Evolutionary conservation across 108 stramenopile species (phyloP), one percentile per base, ranked within the genome.

Genomic region (Cyclostephanos tholiformis): DNA sequence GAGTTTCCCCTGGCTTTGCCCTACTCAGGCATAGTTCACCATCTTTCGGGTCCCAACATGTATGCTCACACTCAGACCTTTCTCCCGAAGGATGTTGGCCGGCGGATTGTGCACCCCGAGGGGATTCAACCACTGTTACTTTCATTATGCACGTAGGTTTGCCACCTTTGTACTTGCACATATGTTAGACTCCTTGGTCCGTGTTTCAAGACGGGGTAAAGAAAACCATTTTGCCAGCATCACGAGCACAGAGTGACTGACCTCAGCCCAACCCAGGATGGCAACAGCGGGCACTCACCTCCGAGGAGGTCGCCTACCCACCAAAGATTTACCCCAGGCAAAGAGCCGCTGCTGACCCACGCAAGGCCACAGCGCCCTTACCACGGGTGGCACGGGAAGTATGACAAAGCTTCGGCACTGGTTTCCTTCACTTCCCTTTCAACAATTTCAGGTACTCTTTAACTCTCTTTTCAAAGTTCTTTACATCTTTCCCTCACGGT

Each of bases 381-480:
- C 86, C 83, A 73, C 77, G 79, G 83, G 84, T 79, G 65, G 74
- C 82, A 57, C 22, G 62, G 67, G 83, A 89, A 87, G 71, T 84
- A 86, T 85, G 77, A 84, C 66, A 59, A 23, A 57, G 50, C 72
- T 29, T 63, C 62, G 64, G 81, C 90, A 91, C 92, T 93, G 90
- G 88, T 90, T 88, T 88, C 92, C 88, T 90, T 91, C 91, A 86
- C 87, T 94, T 94, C 93, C 89, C 81, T 94, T 93, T 94, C 88
- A 91, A 87, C 96, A 92, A 94, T 93, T 96, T 96, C 93, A 96
- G 90, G 95, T 91, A 93, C 92, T 96, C 88, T 90, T 96, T 96
- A 89, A 96, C 95, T 94, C 93, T 96, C 95, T 96, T 96, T 96
- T 94, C 95, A 96, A 94, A 96, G 92, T 92, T 88, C 94, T 95